Evolutionary conservation across 1,284 basidiomycete genomes (phyloP).

Genomic region (Grifola frondosa): DNA sequence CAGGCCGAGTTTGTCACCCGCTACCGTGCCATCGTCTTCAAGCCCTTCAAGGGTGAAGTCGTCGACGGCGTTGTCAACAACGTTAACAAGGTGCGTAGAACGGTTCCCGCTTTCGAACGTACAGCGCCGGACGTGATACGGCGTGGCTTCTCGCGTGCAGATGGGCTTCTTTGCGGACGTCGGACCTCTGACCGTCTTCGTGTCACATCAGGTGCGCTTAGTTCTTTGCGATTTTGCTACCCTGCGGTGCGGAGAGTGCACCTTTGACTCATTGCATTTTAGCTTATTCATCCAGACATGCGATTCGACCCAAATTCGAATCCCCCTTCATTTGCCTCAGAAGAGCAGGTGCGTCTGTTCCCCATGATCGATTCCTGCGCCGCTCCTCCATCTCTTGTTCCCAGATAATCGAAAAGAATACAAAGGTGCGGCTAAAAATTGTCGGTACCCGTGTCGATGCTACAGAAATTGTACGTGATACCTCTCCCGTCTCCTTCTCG

Average conservation of each 20-base stretch:
- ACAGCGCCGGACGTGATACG: too few species aligned
- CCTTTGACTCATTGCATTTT: slow-evolving; percentile 3
- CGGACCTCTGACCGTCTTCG: slow-evolving; percentile 89
- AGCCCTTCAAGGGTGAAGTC: slow-evolving; percentile 98
- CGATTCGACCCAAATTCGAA: slow-evolving; percentile 92
- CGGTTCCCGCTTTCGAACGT: neutral
- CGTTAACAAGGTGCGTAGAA: slow-evolving; percentile 89
- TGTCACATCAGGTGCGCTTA: slow-evolving; percentile 84
- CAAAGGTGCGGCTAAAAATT: slow-evolving; percentile 90
- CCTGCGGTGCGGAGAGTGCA: too few species aligned
- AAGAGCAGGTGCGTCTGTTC: slow-evolving; percentile 67
- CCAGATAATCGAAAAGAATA: slow-evolving; percentile 91
- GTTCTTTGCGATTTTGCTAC: neutral
- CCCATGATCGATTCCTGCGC: slow-evolving; percentile 3
- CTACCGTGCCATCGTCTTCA: slow-evolving; percentile 94
- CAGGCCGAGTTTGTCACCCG: slow-evolving; percentile 92
- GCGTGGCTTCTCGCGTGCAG: slow-evolving; percentile 41
- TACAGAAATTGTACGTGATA: slow-evolving; percentile 86
- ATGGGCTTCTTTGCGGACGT: slow-evolving; percentile 99
- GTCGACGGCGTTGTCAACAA: slow-evolving; percentile 96
- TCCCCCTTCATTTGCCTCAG: slow-evolving; percentile 87
- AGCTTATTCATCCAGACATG: slow-evolving; percentile 94
- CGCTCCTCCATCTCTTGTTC: neutral
- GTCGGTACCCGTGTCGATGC: slow-evolving; percentile 97
- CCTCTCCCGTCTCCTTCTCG: neutral